Base-by-base conservation (phyloP, 1,284 basidiomycete genomes). In the Cutaneotrichosporon sp. region DNA sequence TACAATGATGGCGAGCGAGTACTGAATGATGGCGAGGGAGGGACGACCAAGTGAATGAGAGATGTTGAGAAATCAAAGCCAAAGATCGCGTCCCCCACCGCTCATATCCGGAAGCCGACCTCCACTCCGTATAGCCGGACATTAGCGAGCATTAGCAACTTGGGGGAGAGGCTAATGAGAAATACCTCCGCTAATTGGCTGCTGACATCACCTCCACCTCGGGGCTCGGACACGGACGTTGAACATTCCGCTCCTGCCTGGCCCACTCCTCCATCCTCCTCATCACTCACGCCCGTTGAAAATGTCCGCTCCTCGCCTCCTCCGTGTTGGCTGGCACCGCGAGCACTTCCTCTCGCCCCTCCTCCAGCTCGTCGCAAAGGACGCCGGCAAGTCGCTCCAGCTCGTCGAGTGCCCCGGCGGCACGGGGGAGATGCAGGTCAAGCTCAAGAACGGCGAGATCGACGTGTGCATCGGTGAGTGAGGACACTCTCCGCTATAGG, bases 291-390 rank as follows among this genome's bases (percentile, higher is more conserved):
- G 29, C 18, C n/a, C 38, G 18, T 18, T 18, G 42, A 43, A 38
- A 47, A 36, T 55, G 54, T 42, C 54, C 9, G n/a, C 54, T 9
- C 51, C 33, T 20, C 27, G 49, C n/a, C 57, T 65, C 52, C 72
- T 82, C 25, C 64, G 76, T 58, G 73, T 82, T 34, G 81, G 80
- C 29, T 82, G 80, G 75, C 91, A 95, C 55, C 84, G 90, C 34
- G 92, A 97, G 76, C 93, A 95, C 77, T 95, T 95, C 79, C 90
- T 89, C 22, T 90, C 90, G 0, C 93, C 94, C 0, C 83, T 97
- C 11, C 84, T 95, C 6, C 92, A 83, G 69, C 79, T 81, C 51
- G 78, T 76, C 3, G 78, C 84, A 27, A 80, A 77, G 13, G 91
- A 94, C 70, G 77, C 81, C 14, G 86, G 85, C 7, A 80, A 85